These are phyloP conservation scores for Podospora appendiculata DNA, from an alignment of 495 filamentous ascomycete genomes.

Conservation along the genomic window DNA sequence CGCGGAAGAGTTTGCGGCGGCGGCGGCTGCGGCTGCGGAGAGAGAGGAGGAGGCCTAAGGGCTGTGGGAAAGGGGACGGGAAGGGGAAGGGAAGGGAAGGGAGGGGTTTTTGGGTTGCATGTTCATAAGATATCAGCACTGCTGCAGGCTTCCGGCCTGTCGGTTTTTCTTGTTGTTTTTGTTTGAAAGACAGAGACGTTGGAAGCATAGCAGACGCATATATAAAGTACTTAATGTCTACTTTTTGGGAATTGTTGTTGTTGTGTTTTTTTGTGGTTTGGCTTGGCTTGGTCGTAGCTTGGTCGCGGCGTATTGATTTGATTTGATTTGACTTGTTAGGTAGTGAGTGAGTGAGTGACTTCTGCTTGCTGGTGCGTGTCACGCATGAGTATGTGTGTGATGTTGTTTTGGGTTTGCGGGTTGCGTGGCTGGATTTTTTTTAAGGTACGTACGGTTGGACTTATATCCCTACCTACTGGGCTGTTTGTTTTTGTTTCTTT, in stretches of 20 bases:
- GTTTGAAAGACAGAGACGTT: not conserved
- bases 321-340: not conserved
- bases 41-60: too few relatives aligned
- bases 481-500: too few relatives aligned
- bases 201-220: not conserved
- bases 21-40: not conserved
- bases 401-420: too few relatives aligned
- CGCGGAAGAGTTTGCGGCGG: conserved; percentile 9
- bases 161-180: not conserved
- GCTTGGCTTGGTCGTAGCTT: not conserved
- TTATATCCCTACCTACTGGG: too few relatives aligned
- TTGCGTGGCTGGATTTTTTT: too few relatives aligned
- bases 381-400: too few relatives aligned
- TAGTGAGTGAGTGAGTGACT: not conserved
- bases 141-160: not conserved
- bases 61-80: not conserved
- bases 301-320: not conserved
- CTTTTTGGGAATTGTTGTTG: not conserved
- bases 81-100: not conserved
- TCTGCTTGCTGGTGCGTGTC: not conserved
- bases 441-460: too few relatives aligned
- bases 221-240: conserved; percentile 16
- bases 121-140: too few relatives aligned
- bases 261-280: not conserved
- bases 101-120: too few relatives aligned